Percentiles rank a stretch among this genome's conserved stretches.
Evolutionary conservation across 2,329 filamentous ascomycete species (phyloP).

Genomic region (Monosporascus sp.): DNA sequence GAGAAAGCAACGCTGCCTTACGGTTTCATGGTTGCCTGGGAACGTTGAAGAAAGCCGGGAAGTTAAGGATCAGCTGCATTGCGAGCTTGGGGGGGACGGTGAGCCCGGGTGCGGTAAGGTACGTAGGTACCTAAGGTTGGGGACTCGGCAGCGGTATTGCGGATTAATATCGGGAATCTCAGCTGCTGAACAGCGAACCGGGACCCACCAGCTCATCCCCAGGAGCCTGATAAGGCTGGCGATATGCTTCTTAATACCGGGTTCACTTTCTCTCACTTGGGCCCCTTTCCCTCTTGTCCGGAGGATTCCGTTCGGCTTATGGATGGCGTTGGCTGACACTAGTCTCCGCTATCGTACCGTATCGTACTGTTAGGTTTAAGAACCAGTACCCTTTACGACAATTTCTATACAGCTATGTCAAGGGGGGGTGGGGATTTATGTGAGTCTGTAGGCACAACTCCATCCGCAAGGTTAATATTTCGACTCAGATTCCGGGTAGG

Average conservation of each 20-base stretch:
- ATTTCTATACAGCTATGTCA: no score
- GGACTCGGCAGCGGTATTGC: not conserved
- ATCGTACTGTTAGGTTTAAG: no score
- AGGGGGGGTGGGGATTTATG: no score
- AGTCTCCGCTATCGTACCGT: no score
- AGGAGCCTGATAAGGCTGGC: not conserved
- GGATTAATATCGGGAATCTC: not conserved
- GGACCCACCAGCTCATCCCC: no score
- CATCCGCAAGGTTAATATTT: not conserved
- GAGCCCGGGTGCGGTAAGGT: not conserved
- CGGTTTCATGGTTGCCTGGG: not conserved
- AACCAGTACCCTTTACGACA: no score
- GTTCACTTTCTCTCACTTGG: no score
- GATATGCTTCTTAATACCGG: not conserved
- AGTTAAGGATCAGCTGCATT: not conserved
- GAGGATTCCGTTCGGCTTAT: no score
- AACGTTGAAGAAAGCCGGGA: not conserved
- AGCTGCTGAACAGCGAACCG: no score
- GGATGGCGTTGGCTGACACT: no score
- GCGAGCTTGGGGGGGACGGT: not conserved
- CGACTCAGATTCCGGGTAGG: not conserved
- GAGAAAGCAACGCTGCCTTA: not conserved
- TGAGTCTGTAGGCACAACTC: not conserved
- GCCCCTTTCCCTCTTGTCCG: no score
- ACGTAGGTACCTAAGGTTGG: no score